These are phyloP conservation scores for Fulvia fulva DNA, from an alignment of 2,329 filamentous ascomycete genomes.

Conservation along the genomic window DNA sequence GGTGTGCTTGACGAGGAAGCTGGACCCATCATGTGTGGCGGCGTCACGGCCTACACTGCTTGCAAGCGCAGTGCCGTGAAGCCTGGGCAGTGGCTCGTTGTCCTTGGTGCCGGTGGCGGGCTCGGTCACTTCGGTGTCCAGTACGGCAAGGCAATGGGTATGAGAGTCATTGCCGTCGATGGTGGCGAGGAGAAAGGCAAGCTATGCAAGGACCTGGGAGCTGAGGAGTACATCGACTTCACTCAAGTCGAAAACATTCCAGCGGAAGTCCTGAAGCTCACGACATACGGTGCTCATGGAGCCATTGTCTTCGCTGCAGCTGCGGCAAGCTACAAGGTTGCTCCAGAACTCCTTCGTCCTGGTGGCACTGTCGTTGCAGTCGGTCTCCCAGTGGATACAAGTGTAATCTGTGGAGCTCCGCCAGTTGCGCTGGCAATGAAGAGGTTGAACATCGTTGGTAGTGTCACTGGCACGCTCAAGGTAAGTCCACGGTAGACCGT, in stretches of 20 bases:
- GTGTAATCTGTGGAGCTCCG: conserved; percentile 36
- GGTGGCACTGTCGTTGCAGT: conserved; percentile 38
- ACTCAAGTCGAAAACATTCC: conserved; percentile 33
- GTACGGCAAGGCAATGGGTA: conserved; percentile 33
- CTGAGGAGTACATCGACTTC: conserved; percentile 39
- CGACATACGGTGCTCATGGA: conserved; percentile 38
- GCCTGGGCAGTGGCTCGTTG: conserved; percentile 39
- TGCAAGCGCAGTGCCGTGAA: conserved; percentile 33
- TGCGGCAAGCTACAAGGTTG: conserved; percentile 36
- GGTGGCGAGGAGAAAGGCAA: conserved; percentile 36
- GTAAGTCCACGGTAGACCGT: conserved; percentile 4
- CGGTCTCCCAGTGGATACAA: conserved; percentile 34
- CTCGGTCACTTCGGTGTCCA: conserved; percentile 31
- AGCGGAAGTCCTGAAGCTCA: conserved; percentile 35
- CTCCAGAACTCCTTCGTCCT: conserved; percentile 32
- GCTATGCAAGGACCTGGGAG: conserved; percentile 37
- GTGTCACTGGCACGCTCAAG: conserved; percentile 42
- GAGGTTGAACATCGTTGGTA: conserved; percentile 42
- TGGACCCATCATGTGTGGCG: conserved; percentile 39
- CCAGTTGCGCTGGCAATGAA: conserved; percentile 39
- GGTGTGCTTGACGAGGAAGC: conserved; percentile 37
- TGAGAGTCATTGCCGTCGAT: conserved; percentile 40
- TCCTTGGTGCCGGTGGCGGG: conserved; percentile 37
- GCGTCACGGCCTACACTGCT: conserved; percentile 35
- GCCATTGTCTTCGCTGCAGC: conserved; percentile 37